Evolutionary conservation across 371 early-diverging fungal species (phyloP), one percentile per base, ranked within the genome.

Genomic region (Mortierella sp.): DNA sequence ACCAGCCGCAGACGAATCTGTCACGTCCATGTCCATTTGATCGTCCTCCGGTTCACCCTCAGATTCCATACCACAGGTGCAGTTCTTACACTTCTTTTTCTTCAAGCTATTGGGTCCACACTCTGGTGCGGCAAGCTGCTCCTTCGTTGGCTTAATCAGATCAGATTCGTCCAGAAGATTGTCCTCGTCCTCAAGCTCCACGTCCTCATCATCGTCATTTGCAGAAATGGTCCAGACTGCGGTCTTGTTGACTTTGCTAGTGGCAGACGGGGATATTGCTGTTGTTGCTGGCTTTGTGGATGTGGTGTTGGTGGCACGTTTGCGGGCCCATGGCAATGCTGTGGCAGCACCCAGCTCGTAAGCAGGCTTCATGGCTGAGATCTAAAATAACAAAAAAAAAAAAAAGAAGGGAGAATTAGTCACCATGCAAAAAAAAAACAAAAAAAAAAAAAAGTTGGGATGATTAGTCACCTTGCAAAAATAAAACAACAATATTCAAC

Each of bases 61-160:
- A 8, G 93, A 92, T 14, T 97, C 97, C 60, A 92, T 87, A 8
- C 99, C 98, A 78, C 99, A 99, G 12, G 93, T 88, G 80, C 99
- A 99, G 83, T 97, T 93, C 85, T 97, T 97, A 86, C 99, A 99
- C 37, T 98, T 96, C 80, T 96, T 97, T 70, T 89, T 85, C 79
- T 93, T 94, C 31, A 90, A 85, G 54, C 83, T 89, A 56, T 75
- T 79, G 70, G 86, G 82, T 75, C 87, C 89, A 68, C 86, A 87
- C 57, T 87, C 90, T 8, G 92, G 93, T n/a, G 82, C 84, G 15
- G 83, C 75, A n/a, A 94, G 82, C 43, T 87, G 82, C 24, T 82
- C 90, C 47, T 83, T 85, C 39, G 79, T 80, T 21, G 97, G 97
- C 64, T 92, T 91, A 24, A 87, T 79, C 53, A 89, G 80, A 80